Evolutionary conservation across 169 alveolate genomes (phyloP).

Genomic region (Babesia divergens): DNA sequence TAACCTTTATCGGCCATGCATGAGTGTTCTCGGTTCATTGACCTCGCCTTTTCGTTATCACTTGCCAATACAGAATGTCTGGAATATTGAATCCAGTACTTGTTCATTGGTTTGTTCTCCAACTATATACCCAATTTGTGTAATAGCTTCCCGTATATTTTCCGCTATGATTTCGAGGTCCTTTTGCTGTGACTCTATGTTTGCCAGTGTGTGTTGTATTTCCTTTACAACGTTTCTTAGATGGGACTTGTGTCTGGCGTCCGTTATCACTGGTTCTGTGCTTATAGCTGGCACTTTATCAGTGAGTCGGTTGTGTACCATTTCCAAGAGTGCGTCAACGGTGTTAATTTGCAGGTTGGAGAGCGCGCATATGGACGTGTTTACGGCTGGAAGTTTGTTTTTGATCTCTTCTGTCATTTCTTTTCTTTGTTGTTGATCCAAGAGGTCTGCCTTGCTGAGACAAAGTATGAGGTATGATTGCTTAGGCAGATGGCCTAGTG

Average conservation of each 20-base stretch:
- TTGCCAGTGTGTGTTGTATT: not conserved
- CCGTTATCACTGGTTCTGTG: slow-evolving; percentile 33
- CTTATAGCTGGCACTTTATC: not conserved
- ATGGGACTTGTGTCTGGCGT: slow-evolving; percentile 53
- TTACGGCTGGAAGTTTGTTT: not conserved
- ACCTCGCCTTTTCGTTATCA: not conserved
- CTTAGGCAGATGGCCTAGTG: not conserved
- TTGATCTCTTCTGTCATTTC: not conserved
- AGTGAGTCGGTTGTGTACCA: not conserved
- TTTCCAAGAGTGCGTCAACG: slow-evolving; percentile 9
- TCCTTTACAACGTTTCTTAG: slow-evolving; percentile 20
- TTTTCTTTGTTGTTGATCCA: not conserved
- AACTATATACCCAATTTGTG: slow-evolving; percentile 32
- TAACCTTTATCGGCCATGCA: no score
- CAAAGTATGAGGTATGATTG: slow-evolving; percentile 12
- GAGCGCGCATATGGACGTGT: not conserved
- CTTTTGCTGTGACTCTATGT: not conserved
- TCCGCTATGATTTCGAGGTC: slow-evolving; percentile 61
- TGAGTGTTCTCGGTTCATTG: no score
- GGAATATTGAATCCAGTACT: slow-evolving; percentile 40
- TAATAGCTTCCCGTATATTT: slow-evolving; percentile 31
- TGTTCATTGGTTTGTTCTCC: slow-evolving; percentile 59
- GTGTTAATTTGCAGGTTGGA: not conserved
- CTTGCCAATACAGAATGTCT: slow-evolving; percentile 60
- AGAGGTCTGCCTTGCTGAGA: slow-evolving; percentile 33